phyloP scores from a whole-genome alignment of 352 stramenopile genomes.

The Phytopythium helicoides region DNA sequence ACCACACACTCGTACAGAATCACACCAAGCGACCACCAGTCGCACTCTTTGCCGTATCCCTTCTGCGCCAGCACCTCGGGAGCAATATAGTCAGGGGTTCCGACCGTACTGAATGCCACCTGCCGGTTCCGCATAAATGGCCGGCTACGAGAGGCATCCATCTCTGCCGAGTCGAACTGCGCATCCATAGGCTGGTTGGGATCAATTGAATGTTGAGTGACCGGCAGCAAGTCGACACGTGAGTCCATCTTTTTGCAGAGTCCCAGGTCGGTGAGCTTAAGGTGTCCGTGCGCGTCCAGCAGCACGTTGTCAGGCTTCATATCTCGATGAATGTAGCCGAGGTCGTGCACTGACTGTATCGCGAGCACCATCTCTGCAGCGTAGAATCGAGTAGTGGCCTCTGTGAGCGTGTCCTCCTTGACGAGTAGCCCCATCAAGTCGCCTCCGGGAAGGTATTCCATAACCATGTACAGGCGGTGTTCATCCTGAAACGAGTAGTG shows the following conservation, averaged over 20 bases:
- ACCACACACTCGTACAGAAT: constrained; percentile 99
- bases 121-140: constrained; percentile 60
- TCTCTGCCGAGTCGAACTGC: constrained; percentile 8
- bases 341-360: constrained; percentile 97
- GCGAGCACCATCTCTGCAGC: constrained; percentile 98
- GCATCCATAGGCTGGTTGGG: constrained; percentile 14
- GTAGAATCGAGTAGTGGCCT: constrained; percentile 93
- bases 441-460: constrained; percentile 99
- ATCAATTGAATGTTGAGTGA: constrained; percentile 72
- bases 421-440: constrained; percentile 99
- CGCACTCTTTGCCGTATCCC: constrained; percentile 86
- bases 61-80: constrained; percentile 96
- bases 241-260: constrained; percentile 97
- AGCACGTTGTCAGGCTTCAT: constrained; percentile 98
- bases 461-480: constrained; percentile 91
- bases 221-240: constrained; percentile 69
- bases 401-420: constrained; percentile 95
- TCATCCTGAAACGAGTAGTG: constrained; percentile 98
- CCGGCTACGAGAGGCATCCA: constrained; percentile 53
- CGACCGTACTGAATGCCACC: constrained; percentile 97
- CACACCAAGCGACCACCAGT: constrained; percentile 99
- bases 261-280: constrained; percentile 99
- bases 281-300: constrained; percentile 96
- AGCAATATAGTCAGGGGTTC: constrained; percentile 99
- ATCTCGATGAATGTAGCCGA: constrained; percentile 99